phyloP scores from a whole-genome alignment of 23 red algal species.

The Rhodosorus marinus region DNA sequence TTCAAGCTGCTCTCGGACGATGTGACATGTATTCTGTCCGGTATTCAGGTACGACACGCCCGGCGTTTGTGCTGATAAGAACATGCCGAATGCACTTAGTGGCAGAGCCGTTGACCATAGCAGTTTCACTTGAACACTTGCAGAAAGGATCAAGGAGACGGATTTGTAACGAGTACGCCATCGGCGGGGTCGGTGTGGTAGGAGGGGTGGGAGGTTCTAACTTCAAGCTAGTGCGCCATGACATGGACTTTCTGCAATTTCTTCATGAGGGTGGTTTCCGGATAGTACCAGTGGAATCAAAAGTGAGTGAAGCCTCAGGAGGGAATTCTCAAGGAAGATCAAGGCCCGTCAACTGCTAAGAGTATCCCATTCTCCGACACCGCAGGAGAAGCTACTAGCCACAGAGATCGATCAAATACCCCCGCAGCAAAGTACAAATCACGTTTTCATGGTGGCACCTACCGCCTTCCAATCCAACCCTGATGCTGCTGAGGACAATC shows the following conservation, averaged over 20 bases:
- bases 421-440: conserved; percentile 83
- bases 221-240: conserved; percentile 26
- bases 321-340: not conserved
- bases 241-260: conserved; percentile 53
- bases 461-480: conserved; percentile 64
- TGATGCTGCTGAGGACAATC: conserved; percentile 65
- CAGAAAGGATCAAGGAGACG: too few species aligned
- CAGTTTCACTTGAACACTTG: too few species aligned
- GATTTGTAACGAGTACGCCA: too few species aligned
- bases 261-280: conserved; percentile 52
- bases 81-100: too few species aligned
- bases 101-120: too few species aligned
- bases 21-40: too few species aligned
- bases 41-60: too few species aligned
- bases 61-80: too few species aligned
- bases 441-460: conserved; percentile 70
- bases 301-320: too few species aligned
- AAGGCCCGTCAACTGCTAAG: not conserved
- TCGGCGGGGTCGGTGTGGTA: too few species aligned
- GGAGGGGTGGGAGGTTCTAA: conserved; percentile 5
- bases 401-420: conserved; percentile 20
- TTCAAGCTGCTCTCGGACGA: too few species aligned
- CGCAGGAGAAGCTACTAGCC: conserved; percentile 6
- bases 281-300: conserved; percentile 36
- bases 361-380: too few species aligned